Evolutionary conservation across 2,329 filamentous ascomycete genomes (phyloP), one percentile per base, ranked within the genome.

Genomic region (Fusarium buharicum): DNA sequence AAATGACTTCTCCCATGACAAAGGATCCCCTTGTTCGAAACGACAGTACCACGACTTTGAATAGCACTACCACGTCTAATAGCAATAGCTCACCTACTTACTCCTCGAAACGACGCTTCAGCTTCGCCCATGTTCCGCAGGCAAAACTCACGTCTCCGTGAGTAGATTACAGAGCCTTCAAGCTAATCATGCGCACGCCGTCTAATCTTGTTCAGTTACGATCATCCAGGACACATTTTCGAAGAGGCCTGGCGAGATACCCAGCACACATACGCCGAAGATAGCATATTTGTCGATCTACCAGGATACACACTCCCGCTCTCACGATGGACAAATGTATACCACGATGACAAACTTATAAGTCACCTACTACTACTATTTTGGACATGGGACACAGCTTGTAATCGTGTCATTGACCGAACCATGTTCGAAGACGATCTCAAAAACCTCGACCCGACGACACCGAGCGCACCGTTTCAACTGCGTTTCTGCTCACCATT

Each of bases 401-500:
- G 60, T 10, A 59, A 59, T 20, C 59, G 49, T 7, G n/a, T 59
- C 8, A 50, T 63, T 16, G 53, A 59, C n/a, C 36, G 59, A 31
- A 28, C 49, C 10, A 55, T 59, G 18, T 63, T 63, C 10, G 60
- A 63, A n/a, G 45, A 55, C 5, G 60, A 63, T n/a, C 17, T 63
- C 1, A 59, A 45, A 24, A 54, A 36, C 6, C 53, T 59, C 16
- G 48, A 55, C 7, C 59, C 59, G 17, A 31, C 24, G 2, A 20
- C 27, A 6, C 6, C 8, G 6, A 12, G 48, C 24, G 17, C 31
- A 7, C 33, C 59, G n/a, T 36, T 36, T 18, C 31, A 45, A 10
- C 41, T 64, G 2, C 37, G 48, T n/a, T 64, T 64, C 36, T 64
- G 61, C 31, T 64, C 61, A 4, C 55, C 59, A 13, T 64, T 64